Evolutionary conservation across 2,329 filamentous ascomycete genomes (phyloP).

Genomic region (Penicillium sp.): DNA sequence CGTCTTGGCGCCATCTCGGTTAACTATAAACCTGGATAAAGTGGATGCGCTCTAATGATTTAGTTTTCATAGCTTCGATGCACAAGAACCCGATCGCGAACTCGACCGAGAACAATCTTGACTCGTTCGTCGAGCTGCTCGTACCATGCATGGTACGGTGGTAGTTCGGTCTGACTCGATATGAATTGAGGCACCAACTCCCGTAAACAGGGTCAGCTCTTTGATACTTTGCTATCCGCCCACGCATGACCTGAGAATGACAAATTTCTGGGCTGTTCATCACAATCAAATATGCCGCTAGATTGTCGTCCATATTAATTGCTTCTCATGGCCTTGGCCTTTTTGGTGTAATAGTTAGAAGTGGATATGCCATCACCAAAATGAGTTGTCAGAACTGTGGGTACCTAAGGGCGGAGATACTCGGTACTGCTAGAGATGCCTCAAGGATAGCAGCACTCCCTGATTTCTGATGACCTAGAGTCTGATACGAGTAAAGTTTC

Average conservation of each 20-base stretch:
- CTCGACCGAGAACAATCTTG: not conserved
- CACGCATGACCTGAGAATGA: too few relatives aligned
- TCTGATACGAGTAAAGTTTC: too few relatives aligned
- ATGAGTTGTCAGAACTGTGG: conserved; percentile 6
- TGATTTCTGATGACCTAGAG: too few relatives aligned
- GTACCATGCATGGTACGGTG: conserved; percentile 11
- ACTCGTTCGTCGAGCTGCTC: not conserved
- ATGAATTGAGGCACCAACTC: not conserved
- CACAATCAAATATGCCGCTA: not conserved
- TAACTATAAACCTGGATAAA: not conserved
- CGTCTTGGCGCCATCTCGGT: not conserved
- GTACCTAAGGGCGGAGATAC: not conserved
- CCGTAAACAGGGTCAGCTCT: not conserved
- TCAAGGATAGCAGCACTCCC: too few relatives aligned
- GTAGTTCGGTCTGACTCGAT: conserved; percentile 1
- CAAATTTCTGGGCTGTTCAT: not conserved
- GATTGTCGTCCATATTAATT: not conserved
- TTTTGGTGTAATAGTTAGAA: conserved; percentile 5
- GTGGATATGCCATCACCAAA: conserved; percentile 8
- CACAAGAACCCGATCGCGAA: conserved; percentile 1
- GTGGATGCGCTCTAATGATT: not conserved
- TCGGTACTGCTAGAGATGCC: not conserved
- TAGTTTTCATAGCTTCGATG: not conserved
- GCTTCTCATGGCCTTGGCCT: conserved; percentile 7
- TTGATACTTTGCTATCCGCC: not conserved